Base-by-base conservation (phyloP, 805 yeast species). In the Isabelozyma heimii region DNA sequence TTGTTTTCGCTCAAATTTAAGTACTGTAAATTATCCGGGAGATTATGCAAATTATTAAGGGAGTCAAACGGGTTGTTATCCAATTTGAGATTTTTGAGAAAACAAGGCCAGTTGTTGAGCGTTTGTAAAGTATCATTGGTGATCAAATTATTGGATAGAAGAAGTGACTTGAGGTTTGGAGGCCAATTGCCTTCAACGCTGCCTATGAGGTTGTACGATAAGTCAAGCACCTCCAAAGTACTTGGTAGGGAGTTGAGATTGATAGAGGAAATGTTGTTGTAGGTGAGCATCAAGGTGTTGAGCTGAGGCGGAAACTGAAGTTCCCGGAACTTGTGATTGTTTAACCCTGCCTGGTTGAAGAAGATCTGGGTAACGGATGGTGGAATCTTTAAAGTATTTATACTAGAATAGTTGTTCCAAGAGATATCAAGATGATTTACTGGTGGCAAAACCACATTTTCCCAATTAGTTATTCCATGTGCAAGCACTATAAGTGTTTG, bases 401-500 rank as follows among this genome's bases (percentile, higher is more conserved):
- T 52, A 41, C 65, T 58, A 2, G 63, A 56, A 8, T 40, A 47
- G 2, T 58, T 52, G 27, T 58, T 58, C 77, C 77, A 72, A 9
- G 76, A 71, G n/a, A 64, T 44, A 47, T 71, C 76, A 37, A 72
- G 49, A 42, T 64, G 64, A 10, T 43, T 47, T 33, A 70, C 52
- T 12, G 40, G 15, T 0, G 76, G 76, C n/a, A 70, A 56, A 3
- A 15, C 24, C 10, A 62, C 54, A 3, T 45, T 48, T 0, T 62
- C 46, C 76, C 76, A 72, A 42, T 63, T 50, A 5, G 49, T 44
- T 3, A 67, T 56, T 5, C 57, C 58, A 47, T 70, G 75, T 6
- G 70, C 73, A 46, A 72, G 57, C 14, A 69, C 55, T 4, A 69
- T 64, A 30, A 72, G 42, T n/a, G 62, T 61, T 10, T 59, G 49